Base-by-base conservation (phyloP, 1,284 basidiomycete genomes). In the Heterobasidion annosum region DNA sequence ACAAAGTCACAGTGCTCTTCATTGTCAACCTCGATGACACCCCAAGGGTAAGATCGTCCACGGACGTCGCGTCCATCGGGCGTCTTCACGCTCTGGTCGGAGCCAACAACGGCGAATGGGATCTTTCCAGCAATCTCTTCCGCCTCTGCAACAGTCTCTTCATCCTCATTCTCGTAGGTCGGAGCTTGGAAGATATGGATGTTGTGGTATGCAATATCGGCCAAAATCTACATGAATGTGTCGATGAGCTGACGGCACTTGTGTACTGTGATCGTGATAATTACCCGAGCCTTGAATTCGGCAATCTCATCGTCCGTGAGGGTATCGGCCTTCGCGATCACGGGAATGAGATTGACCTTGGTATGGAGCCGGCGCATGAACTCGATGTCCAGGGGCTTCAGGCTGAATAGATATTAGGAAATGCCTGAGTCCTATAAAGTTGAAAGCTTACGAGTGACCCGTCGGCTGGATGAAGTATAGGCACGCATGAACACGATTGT, bases 1-100 rank as follows among this genome's bases (percentile, higher is more conserved):
- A 97, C 93, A 69, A 98, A 98, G 70, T 98, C 95, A 63, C 95
- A 98, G 69, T 98, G 94, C 35, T 93, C 90, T 68, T 98, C 94
- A 65, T 98, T 97, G 75, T 98, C 94, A 50, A 98, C 95, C 70
- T 98, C 95, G 60, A 98, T 92, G 54, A 93, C 88, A 70, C 94
- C 94, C 95, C 95, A 98, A 8, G 95, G 95, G 69, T 98, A 98
- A 7, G 82, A 77, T 64, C 95, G 91, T 35, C 95, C 94, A 62
- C 95, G 88, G 53, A 96, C 93, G 70, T 85, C 76, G 59, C 92
- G 87, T 18, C 93, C 93, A 65, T 96, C 92, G 19, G 88, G 79
- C 0, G 91, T 86, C 55, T 77, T 70, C 42, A 98, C 90, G 55
- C 87, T 70, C 59, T 79, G 77, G 71, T 96, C 88, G 16, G 94